Conservation (phyloP, 2,329 filamentous ascomycete species). For the Phaeosphaeria sp. region DNA sequence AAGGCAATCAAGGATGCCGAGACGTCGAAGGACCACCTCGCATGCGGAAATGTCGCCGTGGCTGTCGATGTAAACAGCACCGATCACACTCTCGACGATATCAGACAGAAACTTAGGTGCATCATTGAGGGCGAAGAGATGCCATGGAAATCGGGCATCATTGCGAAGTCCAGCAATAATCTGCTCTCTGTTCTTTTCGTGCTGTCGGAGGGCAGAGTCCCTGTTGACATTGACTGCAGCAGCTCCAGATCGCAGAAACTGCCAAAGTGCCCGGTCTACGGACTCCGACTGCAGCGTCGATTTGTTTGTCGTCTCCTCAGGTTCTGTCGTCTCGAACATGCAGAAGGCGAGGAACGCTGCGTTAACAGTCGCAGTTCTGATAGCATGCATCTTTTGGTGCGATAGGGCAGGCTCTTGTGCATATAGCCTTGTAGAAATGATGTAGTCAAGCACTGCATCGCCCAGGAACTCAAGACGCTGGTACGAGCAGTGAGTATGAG, state of each 20-base stretch:
- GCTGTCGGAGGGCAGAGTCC: conserved; percentile 53
- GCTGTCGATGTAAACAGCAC: conserved; percentile 83
- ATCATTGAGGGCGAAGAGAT: conserved; percentile 66
- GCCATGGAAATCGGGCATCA: conserved; percentile 76
- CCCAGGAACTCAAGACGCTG: conserved; percentile 89
- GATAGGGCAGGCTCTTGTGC: conserved; percentile 55
- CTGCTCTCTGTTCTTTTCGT: conserved; percentile 55
- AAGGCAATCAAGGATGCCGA: conserved; percentile 72
- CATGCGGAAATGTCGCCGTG: conserved; percentile 54
- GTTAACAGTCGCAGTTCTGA: conserved; percentile 80
- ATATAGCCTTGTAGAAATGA: conserved; percentile 72
- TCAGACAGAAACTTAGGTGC: conserved; percentile 35
- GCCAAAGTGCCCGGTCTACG: conserved; percentile 63
- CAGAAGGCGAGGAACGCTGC: conserved; percentile 80
- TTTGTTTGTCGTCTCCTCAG: conserved; percentile 44
- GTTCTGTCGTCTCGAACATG: conserved; percentile 64
- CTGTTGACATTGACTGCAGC: conserved; percentile 58
- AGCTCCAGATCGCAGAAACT: conserved; percentile 70
- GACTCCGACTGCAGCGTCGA: conserved; percentile 37
- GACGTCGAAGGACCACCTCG: conserved; percentile 62
- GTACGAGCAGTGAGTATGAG: conserved; percentile 58
- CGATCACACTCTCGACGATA: conserved; percentile 79
- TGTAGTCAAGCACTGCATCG: conserved; percentile 81
- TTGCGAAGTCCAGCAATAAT: conserved; percentile 61
- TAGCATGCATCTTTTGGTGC: conserved; percentile 73